Percentiles rank a stretch among this genome's conserved stretches.
These are phyloP conservation scores for Zasmidium angulare DNA, from an alignment of 2,329 filamentous ascomycete genomes.

Conservation along the genomic window DNA sequence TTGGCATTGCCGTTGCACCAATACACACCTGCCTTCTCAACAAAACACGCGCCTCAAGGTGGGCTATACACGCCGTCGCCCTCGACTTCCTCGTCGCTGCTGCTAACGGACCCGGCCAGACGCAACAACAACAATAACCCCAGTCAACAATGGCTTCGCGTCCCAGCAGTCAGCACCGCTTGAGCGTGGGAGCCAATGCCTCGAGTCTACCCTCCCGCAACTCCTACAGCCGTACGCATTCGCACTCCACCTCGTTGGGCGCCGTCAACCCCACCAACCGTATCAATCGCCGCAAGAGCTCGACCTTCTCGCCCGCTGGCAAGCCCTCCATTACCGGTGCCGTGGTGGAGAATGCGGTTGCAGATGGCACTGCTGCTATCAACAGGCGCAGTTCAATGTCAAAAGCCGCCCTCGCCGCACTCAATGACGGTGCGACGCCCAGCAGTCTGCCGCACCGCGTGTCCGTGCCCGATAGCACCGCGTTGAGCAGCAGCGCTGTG, in stretches of 20 bases:
- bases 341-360: conserved; percentile 61
- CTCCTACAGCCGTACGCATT: conserved; percentile 71
- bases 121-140: not conserved
- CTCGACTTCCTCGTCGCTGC: not conserved
- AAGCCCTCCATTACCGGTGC: conserved; percentile 76
- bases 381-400: conserved; percentile 68
- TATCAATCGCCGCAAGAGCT: conserved; percentile 90
- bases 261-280: conserved; percentile 80
- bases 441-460: conserved; percentile 62
- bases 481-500: conserved; percentile 52
- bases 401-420: conserved; percentile 53
- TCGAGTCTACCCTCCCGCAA: conserved; percentile 63
- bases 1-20: too few species aligned
- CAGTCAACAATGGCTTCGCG: conserved; percentile 5
- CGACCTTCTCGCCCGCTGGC: conserved; percentile 70
- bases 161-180: conserved; percentile 45
- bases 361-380: conserved; percentile 59
- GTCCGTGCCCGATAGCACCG: conserved; percentile 36
- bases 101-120: conserved; percentile 3
- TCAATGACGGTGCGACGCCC: conserved; percentile 60
- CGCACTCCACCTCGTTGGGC: conserved; percentile 73
- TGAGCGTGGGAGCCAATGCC: conserved; percentile 55
- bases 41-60: conserved; percentile 1
- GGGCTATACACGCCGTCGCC: not conserved
- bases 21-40: too few species aligned